Evolutionary conservation across 352 stramenopile species (phyloP).

Genomic region (Phytophthora foliorum): DNA sequence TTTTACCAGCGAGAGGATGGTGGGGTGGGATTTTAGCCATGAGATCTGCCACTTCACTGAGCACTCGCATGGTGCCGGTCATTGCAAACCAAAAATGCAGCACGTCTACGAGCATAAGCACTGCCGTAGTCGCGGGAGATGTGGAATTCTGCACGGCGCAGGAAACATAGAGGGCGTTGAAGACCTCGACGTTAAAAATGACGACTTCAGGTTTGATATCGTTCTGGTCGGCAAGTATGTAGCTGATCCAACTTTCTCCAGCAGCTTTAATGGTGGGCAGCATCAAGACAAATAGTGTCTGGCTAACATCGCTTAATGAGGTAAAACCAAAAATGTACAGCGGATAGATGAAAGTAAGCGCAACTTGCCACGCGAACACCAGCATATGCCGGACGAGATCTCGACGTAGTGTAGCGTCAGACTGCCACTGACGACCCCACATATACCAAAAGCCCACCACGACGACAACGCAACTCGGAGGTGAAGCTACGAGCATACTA

Average conservation of each 20-base stretch:
- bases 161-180: conserved; percentile 51
- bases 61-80: conserved; percentile 12
- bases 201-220: conserved; percentile 50
- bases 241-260: conserved; percentile 34
- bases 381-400: conserved; percentile 15
- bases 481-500: conserved; percentile 30
- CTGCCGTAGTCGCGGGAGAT: conserved; percentile 18
- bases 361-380: conserved; percentile 33
- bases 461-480: conserved; percentile 15
- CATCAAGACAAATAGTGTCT: conserved; percentile 10
- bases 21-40: conserved; percentile 17
- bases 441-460: conserved; percentile 10
- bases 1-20: conserved; percentile 7
- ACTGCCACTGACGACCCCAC: conserved; percentile 15
- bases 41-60: conserved; percentile 13
- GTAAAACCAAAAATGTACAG: conserved; percentile 33
- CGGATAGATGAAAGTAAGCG: conserved; percentile 37
- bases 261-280: conserved; percentile 16
- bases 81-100: conserved; percentile 34
- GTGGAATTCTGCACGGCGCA: conserved; percentile 21
- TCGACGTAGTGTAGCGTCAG: conserved; percentile 12
- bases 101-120: conserved; percentile 28
- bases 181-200: conserved; percentile 58
- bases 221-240: conserved; percentile 23
- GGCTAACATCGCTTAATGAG: conserved; percentile 1